Evolutionary conservation across 345 rosid genomes (phyloP), one percentile per base, ranked within the genome.

Genomic region (Salix udensis): DNA sequence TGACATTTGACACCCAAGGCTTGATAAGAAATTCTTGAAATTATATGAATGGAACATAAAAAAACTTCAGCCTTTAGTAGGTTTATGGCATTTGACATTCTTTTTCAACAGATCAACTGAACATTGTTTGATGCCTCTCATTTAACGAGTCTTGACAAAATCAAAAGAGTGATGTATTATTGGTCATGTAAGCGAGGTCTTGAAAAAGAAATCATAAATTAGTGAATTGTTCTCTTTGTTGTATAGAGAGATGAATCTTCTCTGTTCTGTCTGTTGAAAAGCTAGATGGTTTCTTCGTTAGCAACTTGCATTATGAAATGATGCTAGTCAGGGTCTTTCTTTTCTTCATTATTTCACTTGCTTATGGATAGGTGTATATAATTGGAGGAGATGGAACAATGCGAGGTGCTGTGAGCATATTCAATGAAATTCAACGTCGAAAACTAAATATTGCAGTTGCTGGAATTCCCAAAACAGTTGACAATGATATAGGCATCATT

Each of bases 321-420:
- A 34, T 71, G 75, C 76, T 67, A 34, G 58, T 28, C 44, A 15
- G 23, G 34, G 26, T 15, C 31, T 61, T 67, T 21, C 28, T 6
- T 70, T 16, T 40, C 36, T 30, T 21, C 40, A 5, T 6, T 26
- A 53, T 34, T 24, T 21, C 67, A 48, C 16, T 2, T 50, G n/a
- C 50, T 23, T 46, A 50, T 28, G 60, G 34, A 73, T 74, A 91
- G 94, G 85, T 91, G 21, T 91, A 95, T 76, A 90, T 91, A 50
- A 82, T 89, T 31, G 98, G 98, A 4, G 98, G 98, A 7, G 98
- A 95, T 58, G 98, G 97, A 62, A 85, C 93, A 37, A 82, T 95
- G 96, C 93, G 87, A 11, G 99, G 97, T 6, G 97, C 94, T 24
- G 91, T 93, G 40, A 74, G 81, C 79, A 88, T 95, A 31, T 93